phyloP scores from a whole-genome alignment of 2,329 filamentous ascomycete genomes.

The Colletotrichum tropicale region DNA sequence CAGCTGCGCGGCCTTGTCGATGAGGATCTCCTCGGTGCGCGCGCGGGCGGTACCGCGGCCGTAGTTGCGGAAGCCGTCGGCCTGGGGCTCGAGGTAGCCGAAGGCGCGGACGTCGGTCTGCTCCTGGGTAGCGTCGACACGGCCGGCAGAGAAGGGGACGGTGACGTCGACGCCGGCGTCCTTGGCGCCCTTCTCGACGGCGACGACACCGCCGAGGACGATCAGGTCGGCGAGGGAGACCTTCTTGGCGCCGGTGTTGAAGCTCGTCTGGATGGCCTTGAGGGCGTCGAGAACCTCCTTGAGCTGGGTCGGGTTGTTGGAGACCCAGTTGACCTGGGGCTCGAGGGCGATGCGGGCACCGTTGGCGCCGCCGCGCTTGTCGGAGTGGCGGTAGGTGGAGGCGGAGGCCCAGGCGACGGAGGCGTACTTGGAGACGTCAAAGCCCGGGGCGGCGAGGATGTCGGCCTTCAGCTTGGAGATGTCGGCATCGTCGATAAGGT shows the following conservation, averaged over 20 bases:
- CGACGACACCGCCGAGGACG: conserved; percentile 73
- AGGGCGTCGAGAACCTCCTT: conserved; percentile 64
- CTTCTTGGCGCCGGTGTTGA: conserved; percentile 69
- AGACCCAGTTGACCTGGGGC: conserved; percentile 74
- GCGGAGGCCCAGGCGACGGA: conserved; percentile 72
- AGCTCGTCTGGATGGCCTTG: conserved; percentile 68
- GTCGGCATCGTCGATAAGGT: conserved; percentile 66
- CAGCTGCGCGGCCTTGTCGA: conserved; percentile 75
- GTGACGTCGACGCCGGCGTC: conserved; percentile 50
- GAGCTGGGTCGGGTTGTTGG: conserved; percentile 75
- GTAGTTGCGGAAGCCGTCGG: conserved; percentile 82
- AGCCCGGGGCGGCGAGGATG: conserved; percentile 64
- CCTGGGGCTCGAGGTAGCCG: conserved; percentile 67
- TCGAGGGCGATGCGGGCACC: conserved; percentile 77
- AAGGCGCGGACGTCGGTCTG: conserved; percentile 73
- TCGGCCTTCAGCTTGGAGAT: conserved; percentile 70
- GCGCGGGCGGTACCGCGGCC: conserved; percentile 66
- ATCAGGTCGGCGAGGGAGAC: conserved; percentile 82
- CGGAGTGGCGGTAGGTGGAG: conserved; percentile 74
- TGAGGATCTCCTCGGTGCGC: conserved; percentile 70
- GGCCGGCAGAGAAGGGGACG: conserved; percentile 77
- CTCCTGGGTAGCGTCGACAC: conserved; percentile 73
- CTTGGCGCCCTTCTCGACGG: conserved; percentile 72
- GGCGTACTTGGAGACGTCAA: conserved; percentile 66
- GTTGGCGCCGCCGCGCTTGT: conserved; percentile 85